Conservation (phyloP, 768 basidiomycete species). For the Melanogaster broomeanus region DNA sequence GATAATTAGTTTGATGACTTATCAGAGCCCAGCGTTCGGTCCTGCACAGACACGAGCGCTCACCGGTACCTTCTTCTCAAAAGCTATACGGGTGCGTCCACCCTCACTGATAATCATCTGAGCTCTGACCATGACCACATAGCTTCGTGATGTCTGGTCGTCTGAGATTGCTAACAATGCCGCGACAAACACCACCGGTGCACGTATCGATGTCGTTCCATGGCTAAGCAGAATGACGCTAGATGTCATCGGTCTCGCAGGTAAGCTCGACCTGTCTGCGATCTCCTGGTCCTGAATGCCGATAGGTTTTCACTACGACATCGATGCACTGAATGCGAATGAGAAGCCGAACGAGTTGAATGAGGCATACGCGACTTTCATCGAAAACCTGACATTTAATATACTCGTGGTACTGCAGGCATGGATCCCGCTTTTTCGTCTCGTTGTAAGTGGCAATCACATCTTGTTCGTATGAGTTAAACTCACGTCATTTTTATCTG, state of each 20-base stretch:
- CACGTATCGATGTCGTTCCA: constrained; percentile 29
- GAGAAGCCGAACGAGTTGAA: too few species aligned
- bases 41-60: too few species aligned
- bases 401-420: constrained; percentile 35
- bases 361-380: too few species aligned
- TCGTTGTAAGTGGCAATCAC: constrained; percentile 33
- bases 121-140: too few species aligned
- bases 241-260: too few species aligned
- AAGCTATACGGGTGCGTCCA: too few species aligned
- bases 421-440: constrained; percentile 38
- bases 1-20: too few species aligned
- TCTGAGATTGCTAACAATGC: constrained; percentile 23
- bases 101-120: too few species aligned
- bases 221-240: constrained; percentile 37
- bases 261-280: constrained; percentile 20
- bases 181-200: not conserved
- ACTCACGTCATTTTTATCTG: not conserved
- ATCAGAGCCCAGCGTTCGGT: too few species aligned
- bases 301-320: constrained; percentile 40
- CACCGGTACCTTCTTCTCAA: too few species aligned
- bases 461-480: not conserved
- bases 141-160: constrained; percentile 50
- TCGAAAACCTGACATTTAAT: constrained; percentile 3
- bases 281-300: not conserved
- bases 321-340: too few species aligned